Evolutionary conservation across 768 basidiomycete genomes (phyloP), one percentile per base, ranked within the genome.

Genomic region (Xerocomellus intermedius): DNA sequence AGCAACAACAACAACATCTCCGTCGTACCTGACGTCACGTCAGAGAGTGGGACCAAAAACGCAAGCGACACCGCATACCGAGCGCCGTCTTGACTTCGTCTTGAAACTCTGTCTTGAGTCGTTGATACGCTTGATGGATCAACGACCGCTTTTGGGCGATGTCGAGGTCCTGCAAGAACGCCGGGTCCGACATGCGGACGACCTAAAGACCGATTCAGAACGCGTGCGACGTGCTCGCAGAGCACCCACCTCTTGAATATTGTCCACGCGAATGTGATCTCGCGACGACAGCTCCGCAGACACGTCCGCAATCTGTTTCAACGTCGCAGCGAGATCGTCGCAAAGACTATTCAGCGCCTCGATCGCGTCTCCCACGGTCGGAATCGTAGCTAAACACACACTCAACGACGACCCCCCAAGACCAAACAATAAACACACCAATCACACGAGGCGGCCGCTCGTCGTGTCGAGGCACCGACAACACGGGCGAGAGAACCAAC

Each of bases 1-100:
- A 92, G 73, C 19, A 94, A 77, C 17, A 94, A 76, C 9, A 94
- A 75, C 6, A 89, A 68, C 82, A 93, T 87, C 70, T 95, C 94
- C 47, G 84, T 72, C 16, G 86, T 82, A 52, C 80, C 89, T 89
- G 22, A 22, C 35, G 35, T 2, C 4, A 14, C 3, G 16, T 43
- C 42, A 33, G 22, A 26, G 21, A 17, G 13, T n/a, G n/a, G n/a
- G 24, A 30, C 28, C 8, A 10, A 30, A 10, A 9, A 30, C 28
- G 1, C 8, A 9, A 10, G 9, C 9, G 5, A 8, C 2, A 12
- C 33, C 2, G 7, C 35, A 7, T 39, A 87, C 87, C 77, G 3
- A 91, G 74, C 13, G 84, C 69, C 24, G 79, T 76, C 56, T 80
- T 79, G 8, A 83, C 81, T 10, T 79, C 78, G 19, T 72, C 67